Percentiles rank a stretch among this genome's conserved stretches.
Evolutionary conservation across 148 eudicot species (phyloP).

Genomic region (Rhododendron ovatum): DNA sequence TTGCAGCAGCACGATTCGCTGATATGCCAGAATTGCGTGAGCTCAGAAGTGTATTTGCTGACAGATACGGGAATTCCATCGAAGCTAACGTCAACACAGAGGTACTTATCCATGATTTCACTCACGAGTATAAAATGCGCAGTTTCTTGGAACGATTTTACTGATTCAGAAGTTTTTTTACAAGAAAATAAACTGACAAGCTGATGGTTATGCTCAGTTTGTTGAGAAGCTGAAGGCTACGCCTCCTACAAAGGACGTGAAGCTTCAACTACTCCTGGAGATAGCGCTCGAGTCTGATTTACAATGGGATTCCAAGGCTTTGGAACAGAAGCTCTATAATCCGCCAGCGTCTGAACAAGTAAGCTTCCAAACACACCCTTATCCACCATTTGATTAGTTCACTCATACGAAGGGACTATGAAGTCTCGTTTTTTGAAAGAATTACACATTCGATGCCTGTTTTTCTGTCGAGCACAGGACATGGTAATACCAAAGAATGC

Average conservation of each 20-base stretch:
- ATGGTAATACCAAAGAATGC: not conserved
- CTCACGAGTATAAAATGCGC: not conserved
- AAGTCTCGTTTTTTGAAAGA: not conserved
- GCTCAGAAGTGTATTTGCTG: conserved; percentile 53
- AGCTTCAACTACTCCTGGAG: conserved; percentile 61
- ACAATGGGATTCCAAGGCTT: conserved; percentile 45
- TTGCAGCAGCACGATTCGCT: conserved; percentile 92
- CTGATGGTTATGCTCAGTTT: conserved; percentile 38
- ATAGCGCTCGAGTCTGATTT: conserved; percentile 54
- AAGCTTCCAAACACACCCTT: not conserved
- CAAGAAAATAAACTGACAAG: not conserved
- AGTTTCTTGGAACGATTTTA: not conserved
- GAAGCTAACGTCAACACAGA: conserved; percentile 54
- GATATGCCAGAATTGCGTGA: conserved; percentile 83
- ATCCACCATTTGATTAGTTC: not conserved
- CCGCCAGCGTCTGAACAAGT: conserved; percentile 23
- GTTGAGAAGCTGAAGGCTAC: conserved; percentile 42
- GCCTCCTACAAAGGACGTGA: conserved; percentile 57
- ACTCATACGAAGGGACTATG: not conserved
- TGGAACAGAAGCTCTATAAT: conserved; percentile 48
- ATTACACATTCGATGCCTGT: not conserved
- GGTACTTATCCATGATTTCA: conserved; percentile 33
- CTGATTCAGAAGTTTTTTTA: not conserved
- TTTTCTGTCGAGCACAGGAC: not conserved
- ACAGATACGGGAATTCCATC: conserved; percentile 56